Evolutionary conservation across 2,329 filamentous ascomycete genomes (phyloP).

Genomic region (Akanthomyces muscarius): DNA sequence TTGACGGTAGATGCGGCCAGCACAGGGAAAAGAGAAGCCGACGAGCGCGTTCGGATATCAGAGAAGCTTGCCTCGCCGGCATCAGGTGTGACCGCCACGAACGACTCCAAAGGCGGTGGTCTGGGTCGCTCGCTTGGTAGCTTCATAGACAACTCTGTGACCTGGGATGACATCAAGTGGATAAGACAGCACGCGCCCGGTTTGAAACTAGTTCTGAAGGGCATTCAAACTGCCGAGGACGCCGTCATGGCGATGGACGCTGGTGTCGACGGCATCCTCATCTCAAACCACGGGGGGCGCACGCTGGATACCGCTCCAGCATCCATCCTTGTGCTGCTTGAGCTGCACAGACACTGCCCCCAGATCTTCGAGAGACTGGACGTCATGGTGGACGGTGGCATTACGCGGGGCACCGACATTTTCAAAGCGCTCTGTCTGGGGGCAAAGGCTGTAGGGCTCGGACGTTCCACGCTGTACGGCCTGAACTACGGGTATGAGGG

Average conservation of each 20-base stretch:
- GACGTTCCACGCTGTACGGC: slow-evolving; percentile 56
- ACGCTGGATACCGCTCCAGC: slow-evolving; percentile 48
- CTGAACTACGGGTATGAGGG: slow-evolving; percentile 59
- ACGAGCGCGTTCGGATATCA: slow-evolving; percentile 45
- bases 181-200: slow-evolving; percentile 43
- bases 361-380: slow-evolving; percentile 57
- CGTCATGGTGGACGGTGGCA: slow-evolving; percentile 61
- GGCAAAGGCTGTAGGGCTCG: slow-evolving; percentile 60
- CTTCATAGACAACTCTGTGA: slow-evolving; percentile 54
- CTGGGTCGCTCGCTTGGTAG: slow-evolving; percentile 52
- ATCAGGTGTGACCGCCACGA: slow-evolving; percentile 44
- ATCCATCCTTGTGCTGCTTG: slow-evolving; percentile 56
- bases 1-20: slow-evolving; percentile 57
- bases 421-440: slow-evolving; percentile 64
- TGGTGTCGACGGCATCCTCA: slow-evolving; percentile 63
- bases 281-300: slow-evolving; percentile 68
- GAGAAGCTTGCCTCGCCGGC: slow-evolving; percentile 45
- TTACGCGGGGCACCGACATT: slow-evolving; percentile 62
- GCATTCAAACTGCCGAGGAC: slow-evolving; percentile 64
- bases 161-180: slow-evolving; percentile 69
- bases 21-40: slow-evolving; percentile 50
- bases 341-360: slow-evolving; percentile 59
- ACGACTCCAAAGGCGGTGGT: slow-evolving; percentile 52
- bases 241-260: slow-evolving; percentile 55
- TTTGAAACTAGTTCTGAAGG: slow-evolving; percentile 62